These are phyloP conservation scores for Parascedosporium putredinis DNA, from an alignment of 2,329 filamentous ascomycete species.

Conservation along the genomic window DNA sequence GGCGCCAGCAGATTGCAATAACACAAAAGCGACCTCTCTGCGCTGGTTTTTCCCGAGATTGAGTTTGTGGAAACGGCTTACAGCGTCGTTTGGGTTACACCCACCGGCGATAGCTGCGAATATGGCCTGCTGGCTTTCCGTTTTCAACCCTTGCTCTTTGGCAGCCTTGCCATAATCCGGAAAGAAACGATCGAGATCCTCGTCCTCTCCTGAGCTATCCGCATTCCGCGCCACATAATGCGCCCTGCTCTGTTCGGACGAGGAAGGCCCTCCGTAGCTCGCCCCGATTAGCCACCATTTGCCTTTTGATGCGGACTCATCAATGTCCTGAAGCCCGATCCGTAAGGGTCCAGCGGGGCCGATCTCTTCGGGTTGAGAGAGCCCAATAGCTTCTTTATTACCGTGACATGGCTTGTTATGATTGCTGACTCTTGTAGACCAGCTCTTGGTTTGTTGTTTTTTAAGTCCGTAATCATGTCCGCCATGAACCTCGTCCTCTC, in stretches of 20 bases:
- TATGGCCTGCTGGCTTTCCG: constrained; percentile 76
- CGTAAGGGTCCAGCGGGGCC: constrained; percentile 74
- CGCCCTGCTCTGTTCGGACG: constrained; percentile 13
- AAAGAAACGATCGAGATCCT: constrained; percentile 37
- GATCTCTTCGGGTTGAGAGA: constrained; percentile 56
- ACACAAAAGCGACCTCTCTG: constrained; percentile 74
- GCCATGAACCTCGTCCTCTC: constrained; percentile 96
- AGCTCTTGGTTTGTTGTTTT: constrained; percentile 84
- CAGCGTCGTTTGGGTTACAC: constrained; percentile 72
- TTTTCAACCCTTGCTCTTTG: constrained; percentile 74
- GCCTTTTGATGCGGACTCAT: constrained; percentile 72
- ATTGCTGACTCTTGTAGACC: constrained; percentile 60
- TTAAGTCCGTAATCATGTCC: constrained; percentile 86
- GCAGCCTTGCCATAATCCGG: constrained; percentile 66
- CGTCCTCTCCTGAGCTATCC: constrained; percentile 21
- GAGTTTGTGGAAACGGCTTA: constrained; percentile 68
- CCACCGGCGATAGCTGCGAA: constrained; percentile 87
- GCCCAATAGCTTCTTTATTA: constrained; percentile 82
- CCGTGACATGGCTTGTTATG: constrained; percentile 69
- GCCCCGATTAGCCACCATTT: constrained; percentile 99
- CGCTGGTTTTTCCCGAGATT: constrained; percentile 79
- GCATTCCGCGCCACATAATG: constrained; percentile 13
- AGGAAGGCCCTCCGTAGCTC: constrained; percentile 53
- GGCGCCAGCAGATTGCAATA: constrained; percentile 76
- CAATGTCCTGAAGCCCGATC: constrained; percentile 72